phyloP scores from a whole-genome alignment of 2,329 filamentous ascomycete genomes.

The Phialemoniopsis sp. region DNA sequence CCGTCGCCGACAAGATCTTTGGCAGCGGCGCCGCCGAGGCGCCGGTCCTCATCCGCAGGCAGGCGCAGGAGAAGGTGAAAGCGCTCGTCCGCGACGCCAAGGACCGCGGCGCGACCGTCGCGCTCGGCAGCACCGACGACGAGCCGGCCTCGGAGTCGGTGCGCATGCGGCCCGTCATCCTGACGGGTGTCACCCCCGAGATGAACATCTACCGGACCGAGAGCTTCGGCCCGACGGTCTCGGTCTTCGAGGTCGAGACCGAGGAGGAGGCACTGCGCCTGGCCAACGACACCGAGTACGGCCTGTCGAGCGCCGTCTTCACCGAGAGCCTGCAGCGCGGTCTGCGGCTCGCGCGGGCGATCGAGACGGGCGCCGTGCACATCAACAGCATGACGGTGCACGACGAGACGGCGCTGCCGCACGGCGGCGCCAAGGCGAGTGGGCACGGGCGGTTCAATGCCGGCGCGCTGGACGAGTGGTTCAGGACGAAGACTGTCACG shows the following conservation, averaged over 20 bases:
- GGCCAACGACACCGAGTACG: conserved; percentile 81
- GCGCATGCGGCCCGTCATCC: conserved; percentile 54
- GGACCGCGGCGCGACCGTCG: conserved; percentile 57
- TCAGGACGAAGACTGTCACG: conserved; percentile 60
- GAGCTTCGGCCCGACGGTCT: conserved; percentile 73
- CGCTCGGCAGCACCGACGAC: conserved; percentile 21
- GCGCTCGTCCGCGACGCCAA: conserved; percentile 64
- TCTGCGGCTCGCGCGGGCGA: conserved; percentile 53
- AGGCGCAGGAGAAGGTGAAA: conserved; percentile 63
- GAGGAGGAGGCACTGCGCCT: conserved; percentile 70
- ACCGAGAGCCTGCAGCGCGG: conserved; percentile 61
- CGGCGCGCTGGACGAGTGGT: conserved; percentile 49
- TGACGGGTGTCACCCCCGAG: conserved; percentile 55
- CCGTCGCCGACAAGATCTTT: conserved; percentile 35
- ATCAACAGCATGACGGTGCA: conserved; percentile 65
- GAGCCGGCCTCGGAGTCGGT: conserved; percentile 16
- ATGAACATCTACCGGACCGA: conserved; percentile 80
- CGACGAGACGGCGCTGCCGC: conserved; percentile 59
- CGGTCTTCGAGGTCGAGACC: conserved; percentile 57
- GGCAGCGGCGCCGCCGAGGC: conserved; percentile 52
- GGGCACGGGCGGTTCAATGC: conserved; percentile 61
- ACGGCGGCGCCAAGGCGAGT: conserved; percentile 64
- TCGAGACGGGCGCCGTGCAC: conserved; percentile 65
- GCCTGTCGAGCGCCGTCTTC: conserved; percentile 68
- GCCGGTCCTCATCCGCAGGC: conserved; percentile 66